phyloP scores from a whole-genome alignment of 2,329 filamentous ascomycete species.

The Nemania serpens region DNA sequence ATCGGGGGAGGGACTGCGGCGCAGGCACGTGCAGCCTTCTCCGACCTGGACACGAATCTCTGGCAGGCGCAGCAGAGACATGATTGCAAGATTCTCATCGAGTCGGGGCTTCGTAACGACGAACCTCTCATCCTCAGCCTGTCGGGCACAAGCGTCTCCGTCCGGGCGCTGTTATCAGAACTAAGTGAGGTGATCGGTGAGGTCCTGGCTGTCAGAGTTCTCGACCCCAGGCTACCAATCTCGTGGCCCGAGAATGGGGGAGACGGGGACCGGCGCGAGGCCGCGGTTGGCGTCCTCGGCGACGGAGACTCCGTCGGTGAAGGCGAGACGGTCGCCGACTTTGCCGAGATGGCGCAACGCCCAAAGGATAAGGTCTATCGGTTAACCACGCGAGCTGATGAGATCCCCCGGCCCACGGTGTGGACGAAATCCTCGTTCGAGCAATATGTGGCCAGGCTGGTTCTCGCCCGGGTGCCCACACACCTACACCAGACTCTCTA shows the following conservation, averaged over 20 bases:
- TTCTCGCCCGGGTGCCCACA: conserved; percentile 34
- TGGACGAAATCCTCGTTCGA: conserved; percentile 40
- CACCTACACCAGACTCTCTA: conserved; percentile 35
- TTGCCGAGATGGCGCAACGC: conserved; percentile 1
- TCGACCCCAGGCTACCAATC: conserved; percentile 27
- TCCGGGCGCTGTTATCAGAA: conserved; percentile 36
- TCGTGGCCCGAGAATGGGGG: conserved; percentile 30
- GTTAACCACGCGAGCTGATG: conserved; percentile 33
- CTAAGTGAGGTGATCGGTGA: conserved; percentile 34
- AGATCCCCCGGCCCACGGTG: conserved; percentile 32
- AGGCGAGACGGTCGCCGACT: conserved; percentile 21
- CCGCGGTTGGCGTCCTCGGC: conserved; percentile 23
- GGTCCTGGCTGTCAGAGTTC: conserved; percentile 34
- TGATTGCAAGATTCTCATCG: conserved; percentile 33
- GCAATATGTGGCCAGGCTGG: conserved; percentile 37
- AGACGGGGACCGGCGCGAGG: conserved; percentile 1
- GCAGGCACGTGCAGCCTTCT: conserved; percentile 31
- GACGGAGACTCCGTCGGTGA: conserved; percentile 22
- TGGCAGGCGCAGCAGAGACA: conserved; percentile 34
- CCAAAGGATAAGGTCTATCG: conserved; percentile 16
- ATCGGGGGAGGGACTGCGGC: conserved; percentile 34
- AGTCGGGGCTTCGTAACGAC: conserved; percentile 22
- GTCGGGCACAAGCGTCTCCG: conserved; percentile 35
- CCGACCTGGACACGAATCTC: conserved; percentile 34
- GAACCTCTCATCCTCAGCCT: conserved; percentile 33